Base-by-base conservation (phyloP, 108 stramenopile genomes). In the Cyclotella atomus region DNA sequence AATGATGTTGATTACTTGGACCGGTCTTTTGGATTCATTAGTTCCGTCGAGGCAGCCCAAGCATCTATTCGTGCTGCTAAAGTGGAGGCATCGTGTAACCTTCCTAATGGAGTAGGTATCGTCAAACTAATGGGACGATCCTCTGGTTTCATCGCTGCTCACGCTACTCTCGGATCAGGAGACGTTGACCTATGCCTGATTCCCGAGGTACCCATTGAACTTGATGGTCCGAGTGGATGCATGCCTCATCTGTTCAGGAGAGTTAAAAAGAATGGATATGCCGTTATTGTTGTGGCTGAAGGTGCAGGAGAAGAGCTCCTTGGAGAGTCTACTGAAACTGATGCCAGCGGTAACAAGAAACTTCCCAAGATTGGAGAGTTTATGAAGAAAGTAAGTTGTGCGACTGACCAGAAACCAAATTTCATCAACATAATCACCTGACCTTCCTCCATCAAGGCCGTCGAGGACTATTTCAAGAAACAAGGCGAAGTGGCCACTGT, bases 201-300 rank as follows among this genome's bases (percentile, higher is more conserved):
- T 32, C 99, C 99, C 3, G 99, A 99, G 77, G 91, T 97, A 35
- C 93, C 96, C 0, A 92, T 97, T 68, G 90, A 95, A 21, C 77
- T 99, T 70, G 94, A 97, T 14, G 99, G 97, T 28, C 70, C 82
- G 3, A 81, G 73, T 15, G 98, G 97, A n/a, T 96, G 95, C 70
- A 71, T 99, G 16, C 97, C 97, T 10, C 94, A 95, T 79, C 55
- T 99, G 7, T 73, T 84, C 71, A 76, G 88, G 44, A 77, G 87
- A 38, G 87, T 98, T 44, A 88, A 90, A 61, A 68, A 97, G 28
- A 92, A 97, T 84, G 97, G 97, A 52, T 97, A 97, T 83, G 98
- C 98, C 14, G 98, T 99, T 25, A 86, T 99, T 33, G 98, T 99
- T 8, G 97, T 98, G 28, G 98, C 98, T 8, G 98, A 99, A 73